A percentile compares a stretch with the other conserved stretches of the same genome.
Conservation (phyloP, 1,284 basidiomycete species). For the Marasmius sp. region DNA sequence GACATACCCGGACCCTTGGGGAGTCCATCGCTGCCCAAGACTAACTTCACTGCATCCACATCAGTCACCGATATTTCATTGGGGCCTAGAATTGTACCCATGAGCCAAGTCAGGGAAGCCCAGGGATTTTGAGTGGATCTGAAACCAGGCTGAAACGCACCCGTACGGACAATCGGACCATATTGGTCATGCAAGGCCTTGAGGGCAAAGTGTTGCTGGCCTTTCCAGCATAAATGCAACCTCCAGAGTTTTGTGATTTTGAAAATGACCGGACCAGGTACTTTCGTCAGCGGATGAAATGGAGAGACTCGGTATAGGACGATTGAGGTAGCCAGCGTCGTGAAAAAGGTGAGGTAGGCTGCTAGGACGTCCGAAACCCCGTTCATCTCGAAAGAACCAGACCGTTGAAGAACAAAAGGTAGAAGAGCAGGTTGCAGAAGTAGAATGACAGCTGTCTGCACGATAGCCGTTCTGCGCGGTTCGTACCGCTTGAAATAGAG, state of each 20-base stretch:
- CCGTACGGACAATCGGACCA: conserved; percentile 43
- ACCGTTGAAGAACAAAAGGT: background rate
- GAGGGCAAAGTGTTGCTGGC: conserved; percentile 35
- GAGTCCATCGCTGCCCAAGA: conserved; percentile 15
- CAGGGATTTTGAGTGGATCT: background rate
- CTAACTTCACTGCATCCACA: background rate
- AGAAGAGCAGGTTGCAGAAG: background rate
- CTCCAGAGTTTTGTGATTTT: conserved; percentile 37
- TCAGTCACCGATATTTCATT: conserved; percentile 10
- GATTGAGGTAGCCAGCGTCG: conserved; percentile 31
- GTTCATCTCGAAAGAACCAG: background rate
- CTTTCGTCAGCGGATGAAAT: conserved; percentile 44
- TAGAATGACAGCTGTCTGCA: too few relatives aligned
- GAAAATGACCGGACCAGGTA: conserved; percentile 41
- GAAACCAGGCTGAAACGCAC: conserved; percentile 22
- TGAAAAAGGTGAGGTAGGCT: conserved; percentile 19
- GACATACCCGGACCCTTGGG: conserved; percentile 38
- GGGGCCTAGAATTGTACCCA: background rate
- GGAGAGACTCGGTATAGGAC: conserved; percentile 45
- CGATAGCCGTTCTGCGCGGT: too few relatives aligned
- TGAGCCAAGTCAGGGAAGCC: too few relatives aligned
- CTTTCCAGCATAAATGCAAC: conserved; percentile 29
- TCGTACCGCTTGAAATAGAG: too few relatives aligned
- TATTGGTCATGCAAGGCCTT: conserved; percentile 39
- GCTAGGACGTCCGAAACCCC: background rate